A percentile compares a stretch with the other conserved stretches of the same genome.
These are phyloP conservation scores for Lantana camara DNA, from an alignment of 257 asterid genomes.

Conservation along the genomic window DNA sequence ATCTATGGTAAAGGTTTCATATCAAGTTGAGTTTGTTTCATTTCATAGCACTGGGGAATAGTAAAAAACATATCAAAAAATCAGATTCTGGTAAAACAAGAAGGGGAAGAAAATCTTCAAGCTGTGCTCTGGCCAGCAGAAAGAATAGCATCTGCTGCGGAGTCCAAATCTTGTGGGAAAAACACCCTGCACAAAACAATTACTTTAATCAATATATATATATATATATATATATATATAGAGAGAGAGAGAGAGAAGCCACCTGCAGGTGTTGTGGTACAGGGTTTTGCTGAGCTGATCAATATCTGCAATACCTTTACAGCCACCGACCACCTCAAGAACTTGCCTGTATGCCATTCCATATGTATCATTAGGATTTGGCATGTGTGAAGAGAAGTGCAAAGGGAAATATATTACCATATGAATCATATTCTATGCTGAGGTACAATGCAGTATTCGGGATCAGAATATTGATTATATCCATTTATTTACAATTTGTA, in stretches of 20 bases:
- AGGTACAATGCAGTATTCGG: too few relatives aligned
- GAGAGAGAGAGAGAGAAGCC: slow-evolving; percentile 7
- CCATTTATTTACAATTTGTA: slow-evolving; percentile 21
- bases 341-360: slow-evolving; percentile 95
- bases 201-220: neutral
- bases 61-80: neutral
- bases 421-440: too few relatives aligned
- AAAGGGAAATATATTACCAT: neutral
- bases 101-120: slow-evolving; percentile 24
- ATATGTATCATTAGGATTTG: slow-evolving; percentile 12
- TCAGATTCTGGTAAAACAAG: neutral
- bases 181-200: slow-evolving; percentile 58
- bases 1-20: neutral
- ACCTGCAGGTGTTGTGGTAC: slow-evolving; percentile 94
- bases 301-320: slow-evolving; percentile 73
- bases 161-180: slow-evolving; percentile 85
- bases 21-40: neutral
- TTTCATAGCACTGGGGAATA: neutral
- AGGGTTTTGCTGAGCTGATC: slow-evolving; percentile 74
- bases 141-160: slow-evolving; percentile 84
- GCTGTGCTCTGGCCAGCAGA: slow-evolving; percentile 37
- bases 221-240: neutral
- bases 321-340: slow-evolving; percentile 92
- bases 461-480: neutral
- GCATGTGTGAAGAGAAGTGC: neutral